Percentiles rank a stretch among this genome's conserved stretches.
Conservation (phyloP, 2,329 filamentous ascomycete genomes). For the Ophidiomyces ophidiicola region DNA sequence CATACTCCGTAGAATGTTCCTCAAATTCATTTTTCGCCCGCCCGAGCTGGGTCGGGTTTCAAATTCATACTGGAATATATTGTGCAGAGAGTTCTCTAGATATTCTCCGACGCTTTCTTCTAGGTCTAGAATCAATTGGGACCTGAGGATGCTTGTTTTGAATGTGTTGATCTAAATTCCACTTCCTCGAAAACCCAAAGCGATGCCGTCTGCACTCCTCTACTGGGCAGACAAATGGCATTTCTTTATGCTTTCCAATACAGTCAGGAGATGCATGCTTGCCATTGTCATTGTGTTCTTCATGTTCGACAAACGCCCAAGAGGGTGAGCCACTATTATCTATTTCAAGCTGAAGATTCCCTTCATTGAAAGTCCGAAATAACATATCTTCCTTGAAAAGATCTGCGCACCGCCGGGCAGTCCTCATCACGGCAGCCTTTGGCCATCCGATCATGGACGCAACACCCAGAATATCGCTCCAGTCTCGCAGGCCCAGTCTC, state of each 20-base stretch:
- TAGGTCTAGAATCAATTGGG: no score
- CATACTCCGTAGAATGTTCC: no score
- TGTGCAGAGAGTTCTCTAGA: no score
- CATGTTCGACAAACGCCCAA: slow-evolving; percentile 23
- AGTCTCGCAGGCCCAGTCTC: slow-evolving; percentile 49
- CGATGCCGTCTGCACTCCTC: slow-evolving; percentile 21
- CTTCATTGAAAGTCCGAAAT: slow-evolving; percentile 45
- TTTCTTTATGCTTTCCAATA: slow-evolving; percentile 10
- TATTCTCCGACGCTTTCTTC: no score
- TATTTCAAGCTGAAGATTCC: slow-evolving; percentile 15
- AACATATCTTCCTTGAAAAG: slow-evolving; percentile 64
- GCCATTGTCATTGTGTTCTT: slow-evolving; percentile 11
- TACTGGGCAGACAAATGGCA: slow-evolving; percentile 25
- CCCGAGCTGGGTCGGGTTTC: no score
- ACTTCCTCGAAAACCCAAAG: slow-evolving; percentile 25
- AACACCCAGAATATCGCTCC: slow-evolving; percentile 71
- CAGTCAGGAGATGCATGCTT: background rate
- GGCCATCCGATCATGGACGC: slow-evolving; percentile 65
- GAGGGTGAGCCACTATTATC: slow-evolving; percentile 16
- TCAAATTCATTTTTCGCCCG: no score
- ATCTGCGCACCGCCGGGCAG: slow-evolving; percentile 59
- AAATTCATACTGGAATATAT: no score
- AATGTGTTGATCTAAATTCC: slow-evolving; percentile 30
- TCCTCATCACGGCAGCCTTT: slow-evolving; percentile 50
- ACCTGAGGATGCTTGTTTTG: slow-evolving; percentile 24